These are phyloP conservation scores for Peronospora farinosa DNA, from an alignment of 352 stramenopile species.

Conservation along the genomic window DNA sequence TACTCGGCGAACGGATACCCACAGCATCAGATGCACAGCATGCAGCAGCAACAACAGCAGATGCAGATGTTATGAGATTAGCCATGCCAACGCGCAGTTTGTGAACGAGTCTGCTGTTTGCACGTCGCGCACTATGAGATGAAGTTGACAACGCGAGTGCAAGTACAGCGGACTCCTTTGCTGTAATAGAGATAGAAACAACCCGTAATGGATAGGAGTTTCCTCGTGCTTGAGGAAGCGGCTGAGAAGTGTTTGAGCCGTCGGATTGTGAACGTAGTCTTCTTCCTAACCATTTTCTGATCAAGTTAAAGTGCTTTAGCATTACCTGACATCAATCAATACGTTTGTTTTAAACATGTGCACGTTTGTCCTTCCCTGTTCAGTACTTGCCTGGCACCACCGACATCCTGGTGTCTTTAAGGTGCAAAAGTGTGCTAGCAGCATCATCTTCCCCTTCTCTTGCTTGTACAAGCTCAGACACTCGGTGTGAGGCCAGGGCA, in stretches of 20 bases:
- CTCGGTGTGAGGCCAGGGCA: slow-evolving; percentile 17
- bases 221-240: slow-evolving; percentile 17
- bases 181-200: slow-evolving; percentile 39
- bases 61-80: slow-evolving; percentile 70
- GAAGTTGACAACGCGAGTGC: slow-evolving; percentile 19
- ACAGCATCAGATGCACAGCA: slow-evolving; percentile 70
- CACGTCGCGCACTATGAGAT: slow-evolving; percentile 21
- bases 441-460: slow-evolving; percentile 26
- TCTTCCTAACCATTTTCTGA: slow-evolving; percentile 28
- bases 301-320: slow-evolving; percentile 18
- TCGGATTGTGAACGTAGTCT: slow-evolving; percentile 22
- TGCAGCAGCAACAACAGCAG: slow-evolving; percentile 37
- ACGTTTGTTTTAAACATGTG: slow-evolving; percentile 9
- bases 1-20: slow-evolving; percentile 55
- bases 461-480: slow-evolving; percentile 23
- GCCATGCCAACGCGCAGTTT: slow-evolving; percentile 13
- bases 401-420: slow-evolving; percentile 21
- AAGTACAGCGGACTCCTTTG: slow-evolving; percentile 16
- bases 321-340: slow-evolving; percentile 15
- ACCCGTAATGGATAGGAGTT: slow-evolving; percentile 18
- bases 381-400: slow-evolving; percentile 5
- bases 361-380: slow-evolving; percentile 9
- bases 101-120: slow-evolving; percentile 21
- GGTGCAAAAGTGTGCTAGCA: slow-evolving; percentile 17
- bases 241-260: slow-evolving; percentile 18